These are phyloP conservation scores for Aspergillus piperis DNA, from an alignment of 2,329 filamentous ascomycete species.

Conservation along the genomic window DNA sequence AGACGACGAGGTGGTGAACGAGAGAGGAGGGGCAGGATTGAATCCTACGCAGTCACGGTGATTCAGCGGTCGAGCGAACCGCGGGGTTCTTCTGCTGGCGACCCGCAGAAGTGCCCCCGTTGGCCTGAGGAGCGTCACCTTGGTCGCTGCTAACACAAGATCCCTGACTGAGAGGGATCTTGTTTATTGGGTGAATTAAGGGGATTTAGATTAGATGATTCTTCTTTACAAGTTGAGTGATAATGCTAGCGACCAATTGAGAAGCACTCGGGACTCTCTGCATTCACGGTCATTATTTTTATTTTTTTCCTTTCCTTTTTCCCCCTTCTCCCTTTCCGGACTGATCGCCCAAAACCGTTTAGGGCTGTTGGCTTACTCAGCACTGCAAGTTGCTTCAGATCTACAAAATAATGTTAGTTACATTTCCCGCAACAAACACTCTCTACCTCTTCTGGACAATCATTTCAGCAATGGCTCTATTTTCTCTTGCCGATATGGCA, in stretches of 20 bases:
- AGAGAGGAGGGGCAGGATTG: slow-evolving; percentile 29
- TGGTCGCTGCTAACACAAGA: slow-evolving; percentile 15
- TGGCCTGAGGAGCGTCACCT: slow-evolving; percentile 20
- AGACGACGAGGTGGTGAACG: slow-evolving; percentile 14
- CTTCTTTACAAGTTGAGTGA: background rate
- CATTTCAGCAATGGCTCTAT: too few relatives aligned
- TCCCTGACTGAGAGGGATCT: slow-evolving; percentile 21
- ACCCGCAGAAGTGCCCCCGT: slow-evolving; percentile 22
- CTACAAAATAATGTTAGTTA: too few relatives aligned
- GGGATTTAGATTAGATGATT: background rate
- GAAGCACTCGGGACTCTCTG: background rate
- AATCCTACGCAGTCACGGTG: slow-evolving; percentile 10
- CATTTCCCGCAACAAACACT: background rate
- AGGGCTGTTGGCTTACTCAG: slow-evolving; percentile 1
- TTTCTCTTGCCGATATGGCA: background rate
- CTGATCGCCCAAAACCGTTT: slow-evolving; percentile 2
- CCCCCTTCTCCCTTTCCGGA: background rate
- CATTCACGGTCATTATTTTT: background rate
- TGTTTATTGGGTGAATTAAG: background rate
- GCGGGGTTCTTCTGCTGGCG: slow-evolving; percentile 21
- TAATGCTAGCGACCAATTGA: background rate
- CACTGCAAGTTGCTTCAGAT: background rate
- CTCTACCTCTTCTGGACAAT: too few relatives aligned
- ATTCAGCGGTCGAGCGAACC: slow-evolving; percentile 14
- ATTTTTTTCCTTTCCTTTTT: background rate